These are phyloP conservation scores for Pichia deserticola DNA, from an alignment of 805 yeast genomes.

Conservation along the genomic window DNA sequence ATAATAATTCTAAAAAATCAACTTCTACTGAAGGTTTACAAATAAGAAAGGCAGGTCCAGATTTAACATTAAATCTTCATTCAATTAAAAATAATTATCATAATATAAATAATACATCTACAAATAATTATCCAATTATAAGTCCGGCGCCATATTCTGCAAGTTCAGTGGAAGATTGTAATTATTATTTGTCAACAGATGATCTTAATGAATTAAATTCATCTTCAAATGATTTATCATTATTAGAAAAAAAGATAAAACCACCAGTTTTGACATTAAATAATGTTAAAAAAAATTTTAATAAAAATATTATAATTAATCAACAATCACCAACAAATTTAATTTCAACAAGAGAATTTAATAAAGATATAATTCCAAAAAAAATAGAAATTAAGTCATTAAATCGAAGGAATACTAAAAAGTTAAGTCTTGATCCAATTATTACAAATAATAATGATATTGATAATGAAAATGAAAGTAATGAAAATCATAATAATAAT, in stretches of 20 bases:
- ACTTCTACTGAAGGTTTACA: background rate
- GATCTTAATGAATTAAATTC: background rate
- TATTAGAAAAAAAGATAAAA: background rate
- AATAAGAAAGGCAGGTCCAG: constrained; percentile 1
- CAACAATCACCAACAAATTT: constrained; percentile 10
- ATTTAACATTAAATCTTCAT: constrained; percentile 1
- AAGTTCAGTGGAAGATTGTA: constrained; percentile 7
- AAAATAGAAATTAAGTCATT: constrained; percentile 32
- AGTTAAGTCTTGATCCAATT: constrained; percentile 35
- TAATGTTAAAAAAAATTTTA: background rate
- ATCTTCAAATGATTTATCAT: background rate
- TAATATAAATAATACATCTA: background rate
- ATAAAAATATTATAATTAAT: constrained; percentile 4
- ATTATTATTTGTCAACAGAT: background rate
- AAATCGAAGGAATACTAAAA: constrained; percentile 53
- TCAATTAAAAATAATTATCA: background rate
- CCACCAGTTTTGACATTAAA: background rate
- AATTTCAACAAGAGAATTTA: constrained; percentile 5
- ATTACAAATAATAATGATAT: background rate
- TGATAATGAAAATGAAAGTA: too few species aligned
- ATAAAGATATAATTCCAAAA: background rate
- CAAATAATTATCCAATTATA: background rate
- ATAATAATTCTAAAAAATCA: too few species aligned
- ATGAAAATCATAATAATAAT: too few species aligned
- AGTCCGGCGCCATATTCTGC: constrained; percentile 8